A percentile compares a stretch with the other conserved stretches of the same genome.
Conservation (phyloP, 2,329 filamentous ascomycete species). For the Phaeosphaeriaceae sp. region DNA sequence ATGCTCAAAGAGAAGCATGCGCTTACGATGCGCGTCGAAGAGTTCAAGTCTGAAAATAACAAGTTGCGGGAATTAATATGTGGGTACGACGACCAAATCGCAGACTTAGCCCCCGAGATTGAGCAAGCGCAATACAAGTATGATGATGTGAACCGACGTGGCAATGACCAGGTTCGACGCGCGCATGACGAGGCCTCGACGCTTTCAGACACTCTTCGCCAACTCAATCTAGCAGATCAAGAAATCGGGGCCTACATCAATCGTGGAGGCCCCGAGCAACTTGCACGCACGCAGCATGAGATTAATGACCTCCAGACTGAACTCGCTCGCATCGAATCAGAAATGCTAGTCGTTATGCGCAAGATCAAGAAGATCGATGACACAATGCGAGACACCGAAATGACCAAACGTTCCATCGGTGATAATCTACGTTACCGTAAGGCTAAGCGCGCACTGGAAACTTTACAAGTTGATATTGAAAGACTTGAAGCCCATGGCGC, state of each 20-base stretch:
- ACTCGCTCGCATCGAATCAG: slow-evolving; percentile 69
- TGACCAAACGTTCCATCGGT: slow-evolving; percentile 82
- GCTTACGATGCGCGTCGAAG: slow-evolving; percentile 73
- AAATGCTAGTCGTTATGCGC: slow-evolving; percentile 70
- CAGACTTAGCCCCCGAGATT: slow-evolving; percentile 76
- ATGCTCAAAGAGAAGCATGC: slow-evolving; percentile 82
- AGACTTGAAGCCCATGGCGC: slow-evolving; percentile 81
- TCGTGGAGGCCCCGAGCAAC: slow-evolving; percentile 73
- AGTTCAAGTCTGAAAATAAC: slow-evolving; percentile 70
- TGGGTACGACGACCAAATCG: slow-evolving; percentile 73
- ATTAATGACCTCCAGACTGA: slow-evolving; percentile 71
- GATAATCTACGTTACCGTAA: slow-evolving; percentile 90
- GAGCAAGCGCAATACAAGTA: slow-evolving; percentile 75
- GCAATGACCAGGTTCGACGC: slow-evolving; percentile 73
- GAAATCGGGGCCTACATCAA: slow-evolving; percentile 83
- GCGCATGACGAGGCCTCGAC: slow-evolving; percentile 73
- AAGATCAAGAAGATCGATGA: slow-evolving; percentile 79
- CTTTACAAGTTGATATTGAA: slow-evolving; percentile 71
- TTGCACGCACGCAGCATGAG: slow-evolving; percentile 72
- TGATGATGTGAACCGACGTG: slow-evolving; percentile 76
- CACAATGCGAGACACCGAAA: slow-evolving; percentile 78
- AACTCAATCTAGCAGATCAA: slow-evolving; percentile 75
- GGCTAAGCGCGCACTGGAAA: slow-evolving; percentile 71
- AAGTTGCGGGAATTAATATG: slow-evolving; percentile 74
- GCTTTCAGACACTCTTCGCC: slow-evolving; percentile 75